A percentile compares a stretch with the other conserved stretches of the same genome.
phyloP scores from a whole-genome alignment of 495 filamentous ascomycete genomes.

The Penicillium herquei region DNA sequence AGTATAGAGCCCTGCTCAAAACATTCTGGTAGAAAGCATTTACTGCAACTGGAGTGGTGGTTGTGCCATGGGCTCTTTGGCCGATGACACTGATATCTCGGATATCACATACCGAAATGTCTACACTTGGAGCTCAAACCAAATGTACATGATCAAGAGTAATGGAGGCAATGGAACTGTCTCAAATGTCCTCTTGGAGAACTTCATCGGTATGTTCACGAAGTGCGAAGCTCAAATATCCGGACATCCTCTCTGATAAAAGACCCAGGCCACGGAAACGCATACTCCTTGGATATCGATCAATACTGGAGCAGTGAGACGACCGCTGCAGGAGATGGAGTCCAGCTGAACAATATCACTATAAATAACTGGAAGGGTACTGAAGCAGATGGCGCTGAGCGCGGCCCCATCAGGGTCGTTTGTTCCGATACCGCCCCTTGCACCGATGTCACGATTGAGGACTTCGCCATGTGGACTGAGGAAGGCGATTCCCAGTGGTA shows the following conservation, averaged over 20 bases:
- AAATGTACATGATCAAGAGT: conserved; percentile 65
- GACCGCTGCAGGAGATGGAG: conserved; percentile 42
- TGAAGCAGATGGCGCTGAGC: conserved; percentile 44
- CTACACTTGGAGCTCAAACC: conserved; percentile 54
- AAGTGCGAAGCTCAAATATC: too few relatives aligned
- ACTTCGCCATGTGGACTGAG: conserved; percentile 63
- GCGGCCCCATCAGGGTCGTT: conserved; percentile 51
- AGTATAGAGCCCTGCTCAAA: conserved; percentile 42
- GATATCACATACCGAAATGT: conserved; percentile 51
- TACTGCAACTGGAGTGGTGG: conserved; percentile 59
- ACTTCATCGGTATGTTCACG: conserved; percentile 49
- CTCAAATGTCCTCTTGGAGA: conserved; percentile 50
- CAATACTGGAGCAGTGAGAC: conserved; percentile 49
- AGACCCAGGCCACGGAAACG: conserved; percentile 44
- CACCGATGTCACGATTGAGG: conserved; percentile 49
- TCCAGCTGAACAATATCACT: conserved; percentile 50
- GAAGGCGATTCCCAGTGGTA: conserved; percentile 43
- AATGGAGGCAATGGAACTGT: conserved; percentile 57
- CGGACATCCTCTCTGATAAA: conserved; percentile 16
- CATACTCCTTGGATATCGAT: conserved; percentile 54
- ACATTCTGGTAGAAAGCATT: conserved; percentile 55
- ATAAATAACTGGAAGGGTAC: conserved; percentile 60
- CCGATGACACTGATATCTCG: conserved; percentile 36
- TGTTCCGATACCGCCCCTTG: conserved; percentile 50
- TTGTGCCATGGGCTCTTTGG: conserved; percentile 52